Evolutionary conservation across 257 asterid species (phyloP).

Genomic region (Ligustrum vulgare): DNA sequence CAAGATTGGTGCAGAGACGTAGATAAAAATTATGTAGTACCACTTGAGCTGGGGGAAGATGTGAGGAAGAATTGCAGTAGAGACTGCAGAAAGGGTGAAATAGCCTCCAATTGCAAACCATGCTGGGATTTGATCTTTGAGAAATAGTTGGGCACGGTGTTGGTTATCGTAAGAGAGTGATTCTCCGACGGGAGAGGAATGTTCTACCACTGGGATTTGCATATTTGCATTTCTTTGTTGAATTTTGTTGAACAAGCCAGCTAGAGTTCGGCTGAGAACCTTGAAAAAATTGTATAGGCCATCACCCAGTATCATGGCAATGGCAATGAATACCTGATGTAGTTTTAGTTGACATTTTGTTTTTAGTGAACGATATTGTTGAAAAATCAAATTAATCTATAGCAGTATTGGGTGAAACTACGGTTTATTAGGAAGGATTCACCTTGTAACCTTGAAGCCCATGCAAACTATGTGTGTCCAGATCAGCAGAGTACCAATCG

Average conservation of each 20-base stretch:
- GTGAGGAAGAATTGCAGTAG: slow-evolving; percentile 54
- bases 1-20: slow-evolving; percentile 50
- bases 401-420: neutral
- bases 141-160: slow-evolving; percentile 50
- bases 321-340: slow-evolving; percentile 52
- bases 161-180: slow-evolving; percentile 41
- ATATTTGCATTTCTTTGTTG: slow-evolving; percentile 24
- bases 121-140: neutral
- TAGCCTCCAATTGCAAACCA: slow-evolving; percentile 55
- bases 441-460: slow-evolving; percentile 71
- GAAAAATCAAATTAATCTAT: neutral
- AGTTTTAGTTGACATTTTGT: neutral
- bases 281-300: slow-evolving; percentile 69
- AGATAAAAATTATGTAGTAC: slow-evolving; percentile 51
- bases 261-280: slow-evolving; percentile 45
- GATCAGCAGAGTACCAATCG: slow-evolving; percentile 54
- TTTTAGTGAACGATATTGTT: too few relatives aligned
- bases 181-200: slow-evolving; percentile 14
- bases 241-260: slow-evolving; percentile 38
- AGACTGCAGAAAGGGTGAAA: slow-evolving; percentile 37
- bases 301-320: slow-evolving; percentile 69
- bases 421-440: neutral
- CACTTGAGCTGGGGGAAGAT: slow-evolving; percentile 55
- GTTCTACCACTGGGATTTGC: slow-evolving; percentile 37
- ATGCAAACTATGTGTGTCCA: slow-evolving; percentile 31